phyloP scores from a whole-genome alignment of 805 yeast genomes.

The Tetrapisispora taiwanensis region DNA sequence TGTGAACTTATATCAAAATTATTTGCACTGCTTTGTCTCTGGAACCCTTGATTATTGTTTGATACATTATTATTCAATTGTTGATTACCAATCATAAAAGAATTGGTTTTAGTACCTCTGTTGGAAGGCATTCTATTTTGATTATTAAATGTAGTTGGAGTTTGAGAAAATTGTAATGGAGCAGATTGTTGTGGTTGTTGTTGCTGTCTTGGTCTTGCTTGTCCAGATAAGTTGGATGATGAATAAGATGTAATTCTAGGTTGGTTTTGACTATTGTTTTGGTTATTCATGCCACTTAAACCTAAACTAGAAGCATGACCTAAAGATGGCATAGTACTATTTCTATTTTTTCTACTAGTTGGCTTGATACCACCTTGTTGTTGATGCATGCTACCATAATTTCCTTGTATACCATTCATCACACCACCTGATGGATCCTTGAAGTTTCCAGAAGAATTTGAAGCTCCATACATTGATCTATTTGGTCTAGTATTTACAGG shows the following conservation, averaged over 20 bases:
- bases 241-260: slow-evolving; percentile 22
- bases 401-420: slow-evolving; percentile 1
- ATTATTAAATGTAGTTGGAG: not conserved
- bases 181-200: not conserved
- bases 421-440: slow-evolving; percentile 12
- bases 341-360: slow-evolving; percentile 30
- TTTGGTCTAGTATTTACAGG: slow-evolving; percentile 14
- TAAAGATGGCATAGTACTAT: slow-evolving; percentile 25
- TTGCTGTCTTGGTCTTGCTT: slow-evolving; percentile 11
- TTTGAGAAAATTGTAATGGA: slow-evolving; percentile 1
- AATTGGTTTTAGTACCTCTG: slow-evolving; percentile 6
- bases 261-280: slow-evolving; percentile 10
- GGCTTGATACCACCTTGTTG: slow-evolving; percentile 19
- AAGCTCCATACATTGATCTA: slow-evolving; percentile 25
- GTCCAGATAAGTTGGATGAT: slow-evolving; percentile 13
- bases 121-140: slow-evolving; percentile 9
- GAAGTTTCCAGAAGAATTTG: slow-evolving; percentile 13
- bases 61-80: not conserved
- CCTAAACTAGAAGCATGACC: slow-evolving; percentile 25
- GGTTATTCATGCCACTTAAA: slow-evolving; percentile 13
- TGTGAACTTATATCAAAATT: slow-evolving; percentile 16
- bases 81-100: slow-evolving; percentile 5
- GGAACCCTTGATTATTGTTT: slow-evolving; percentile 7
- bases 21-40: slow-evolving; percentile 20
- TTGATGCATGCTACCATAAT: slow-evolving; percentile 2